These are phyloP conservation scores for Clathrospora elynae DNA, from an alignment of 2,329 filamentous ascomycete genomes.

Conservation along the genomic window DNA sequence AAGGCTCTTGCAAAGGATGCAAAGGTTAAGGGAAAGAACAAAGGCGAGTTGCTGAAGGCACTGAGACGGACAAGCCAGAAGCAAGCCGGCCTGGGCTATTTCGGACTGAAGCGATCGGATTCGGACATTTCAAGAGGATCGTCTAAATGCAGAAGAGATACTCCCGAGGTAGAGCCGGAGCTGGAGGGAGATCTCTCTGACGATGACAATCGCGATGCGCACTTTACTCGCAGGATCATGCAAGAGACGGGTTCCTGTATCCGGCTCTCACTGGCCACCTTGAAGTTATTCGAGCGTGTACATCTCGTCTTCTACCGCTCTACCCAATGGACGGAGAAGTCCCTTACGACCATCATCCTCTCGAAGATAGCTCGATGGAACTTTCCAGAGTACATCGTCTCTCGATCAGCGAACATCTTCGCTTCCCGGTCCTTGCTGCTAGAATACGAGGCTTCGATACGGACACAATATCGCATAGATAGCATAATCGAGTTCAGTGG, in stretches of 20 bases:
- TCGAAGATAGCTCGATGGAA: slow-evolving; percentile 86
- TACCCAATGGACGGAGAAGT: slow-evolving; percentile 97
- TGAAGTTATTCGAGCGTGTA: slow-evolving; percentile 88
- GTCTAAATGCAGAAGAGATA: slow-evolving; percentile 37
- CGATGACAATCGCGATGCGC: slow-evolving; percentile 68
- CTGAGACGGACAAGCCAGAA: slow-evolving; percentile 74
- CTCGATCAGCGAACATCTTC: slow-evolving; percentile 88
- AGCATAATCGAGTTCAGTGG: slow-evolving; percentile 80
- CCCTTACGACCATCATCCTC: slow-evolving; percentile 89
- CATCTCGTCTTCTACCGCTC: slow-evolving; percentile 96
- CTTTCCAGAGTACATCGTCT: slow-evolving; percentile 90
- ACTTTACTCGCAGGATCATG: slow-evolving; percentile 79
- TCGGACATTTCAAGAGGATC: slow-evolving; percentile 62
- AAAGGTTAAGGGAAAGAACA: slow-evolving; percentile 86
- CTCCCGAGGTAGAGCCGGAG: slow-evolving; percentile 45
- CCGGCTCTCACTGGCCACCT: slow-evolving; percentile 71
- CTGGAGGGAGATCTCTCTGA: slow-evolving; percentile 41
- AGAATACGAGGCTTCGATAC: slow-evolving; percentile 87
- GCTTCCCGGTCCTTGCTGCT: slow-evolving; percentile 73
- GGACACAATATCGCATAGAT: slow-evolving; percentile 81
- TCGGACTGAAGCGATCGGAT: slow-evolving; percentile 68
- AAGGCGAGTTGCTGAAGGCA: slow-evolving; percentile 76
- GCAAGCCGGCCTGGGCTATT: slow-evolving; percentile 75
- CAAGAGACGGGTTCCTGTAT: slow-evolving; percentile 81
- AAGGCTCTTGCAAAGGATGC: slow-evolving; percentile 83